A percentile compares a stretch with the other conserved stretches of the same genome.
Evolutionary conservation across 768 basidiomycete species (phyloP).

Genomic region (Rhodotorula paludigena): DNA sequence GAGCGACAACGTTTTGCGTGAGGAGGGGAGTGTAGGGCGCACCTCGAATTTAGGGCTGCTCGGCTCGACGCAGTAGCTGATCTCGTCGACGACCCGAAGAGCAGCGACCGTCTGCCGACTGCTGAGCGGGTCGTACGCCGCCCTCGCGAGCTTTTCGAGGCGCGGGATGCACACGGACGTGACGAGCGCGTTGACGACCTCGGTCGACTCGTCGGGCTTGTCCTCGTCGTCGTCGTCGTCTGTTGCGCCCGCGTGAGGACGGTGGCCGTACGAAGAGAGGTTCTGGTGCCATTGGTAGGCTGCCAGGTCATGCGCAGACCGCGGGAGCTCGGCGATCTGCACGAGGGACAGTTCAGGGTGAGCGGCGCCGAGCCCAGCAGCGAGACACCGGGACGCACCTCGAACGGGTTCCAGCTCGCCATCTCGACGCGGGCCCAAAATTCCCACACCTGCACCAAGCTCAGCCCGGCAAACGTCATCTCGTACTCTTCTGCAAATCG

Average conservation of each 20-base stretch:
- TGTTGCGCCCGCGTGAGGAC: conserved; percentile 45
- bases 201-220: conserved; percentile 47
- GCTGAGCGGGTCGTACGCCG: conserved; percentile 50
- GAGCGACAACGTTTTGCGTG: neutral
- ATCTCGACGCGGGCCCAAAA: conserved; percentile 52
- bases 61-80: conserved; percentile 48
- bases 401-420: conserved; percentile 51
- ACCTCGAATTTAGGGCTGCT: conserved; percentile 48
- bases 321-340: conserved; percentile 38
- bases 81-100: conserved; percentile 47
- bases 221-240: conserved; percentile 28
- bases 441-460: conserved; percentile 51
- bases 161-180: conserved; percentile 48
- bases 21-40: conserved; percentile 15
- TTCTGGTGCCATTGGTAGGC: conserved; percentile 39
- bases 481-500: conserved; percentile 49
- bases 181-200: conserved; percentile 48
- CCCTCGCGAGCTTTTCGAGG: conserved; percentile 42
- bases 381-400: conserved; percentile 43
- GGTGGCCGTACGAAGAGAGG: conserved; percentile 38
- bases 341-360: neutral
- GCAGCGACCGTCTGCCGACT: conserved; percentile 46
- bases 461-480: conserved; percentile 50
- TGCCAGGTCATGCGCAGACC: conserved; percentile 36
- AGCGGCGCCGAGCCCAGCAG: neutral